These are phyloP conservation scores for Globisporangium cederbergense DNA, from an alignment of 352 stramenopile genomes.

Conservation along the genomic window DNA sequence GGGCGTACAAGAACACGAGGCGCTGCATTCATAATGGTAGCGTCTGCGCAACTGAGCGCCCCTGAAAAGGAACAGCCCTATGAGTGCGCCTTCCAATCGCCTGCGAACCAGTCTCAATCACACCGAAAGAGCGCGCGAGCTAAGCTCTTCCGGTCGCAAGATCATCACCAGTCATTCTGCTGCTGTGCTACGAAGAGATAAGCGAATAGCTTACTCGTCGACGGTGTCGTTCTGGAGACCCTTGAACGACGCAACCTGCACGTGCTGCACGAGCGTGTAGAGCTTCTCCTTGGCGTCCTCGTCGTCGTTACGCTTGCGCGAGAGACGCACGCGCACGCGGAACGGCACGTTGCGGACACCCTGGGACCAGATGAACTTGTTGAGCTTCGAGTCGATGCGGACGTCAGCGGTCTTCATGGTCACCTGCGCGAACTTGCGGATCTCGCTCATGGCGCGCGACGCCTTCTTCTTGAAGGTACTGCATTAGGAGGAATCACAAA, in stretches of 20 bases:
- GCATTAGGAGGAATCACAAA: slow-evolving; percentile 17
- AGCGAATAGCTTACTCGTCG: slow-evolving; percentile 69
- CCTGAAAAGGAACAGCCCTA: neutral
- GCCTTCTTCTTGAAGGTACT: slow-evolving; percentile 98
- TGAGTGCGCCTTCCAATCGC: neutral
- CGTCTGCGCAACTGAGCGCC: neutral
- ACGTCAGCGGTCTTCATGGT: slow-evolving; percentile 98
- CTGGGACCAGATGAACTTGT: slow-evolving; percentile 98
- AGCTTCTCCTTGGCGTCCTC: slow-evolving; percentile 99
- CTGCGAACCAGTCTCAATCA: slow-evolving; percentile 13
- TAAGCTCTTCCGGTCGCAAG: neutral
- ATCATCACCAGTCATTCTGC: slow-evolving; percentile 8
- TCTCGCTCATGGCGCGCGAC: slow-evolving; percentile 95
- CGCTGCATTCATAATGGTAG: slow-evolving; percentile 3
- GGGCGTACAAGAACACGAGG: neutral
- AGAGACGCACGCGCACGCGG: slow-evolving; percentile 96
- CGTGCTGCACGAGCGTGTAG: slow-evolving; percentile 98
- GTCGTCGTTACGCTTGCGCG: slow-evolving; percentile 98
- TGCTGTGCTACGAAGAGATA: neutral
- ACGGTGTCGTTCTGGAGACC: slow-evolving; percentile 96
- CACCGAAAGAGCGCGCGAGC: slow-evolving; percentile 5
- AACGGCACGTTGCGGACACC: slow-evolving; percentile 98
- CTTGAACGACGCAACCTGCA: slow-evolving; percentile 96
- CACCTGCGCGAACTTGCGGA: slow-evolving; percentile 97
- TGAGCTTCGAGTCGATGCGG: slow-evolving; percentile 93